A percentile compares a stretch with the other conserved stretches of the same genome.
phyloP scores from a whole-genome alignment of 805 yeast genomes.

The Saccharomycopsis selenospora region DNA sequence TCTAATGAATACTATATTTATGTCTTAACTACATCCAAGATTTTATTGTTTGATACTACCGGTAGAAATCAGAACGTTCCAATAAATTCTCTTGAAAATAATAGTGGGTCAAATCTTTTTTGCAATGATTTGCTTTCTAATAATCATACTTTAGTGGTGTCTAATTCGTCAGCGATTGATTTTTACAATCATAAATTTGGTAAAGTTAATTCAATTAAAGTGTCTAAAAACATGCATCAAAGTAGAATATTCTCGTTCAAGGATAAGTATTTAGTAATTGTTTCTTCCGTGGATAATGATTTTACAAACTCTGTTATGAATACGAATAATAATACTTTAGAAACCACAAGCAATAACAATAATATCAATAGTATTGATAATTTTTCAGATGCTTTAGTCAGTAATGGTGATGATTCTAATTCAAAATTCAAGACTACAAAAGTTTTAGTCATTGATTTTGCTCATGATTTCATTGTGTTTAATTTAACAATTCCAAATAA shows the following conservation, averaged over 20 bases:
- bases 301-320: constrained; percentile 10
- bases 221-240: constrained; percentile 18
- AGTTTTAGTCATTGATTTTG: constrained; percentile 54
- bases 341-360: background rate
- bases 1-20: constrained; percentile 36
- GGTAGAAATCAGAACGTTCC: constrained; percentile 73
- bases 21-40: constrained; percentile 67
- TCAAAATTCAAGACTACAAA: constrained; percentile 15
- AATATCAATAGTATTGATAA: background rate
- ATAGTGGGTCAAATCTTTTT: constrained; percentile 42
- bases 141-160: constrained; percentile 14
- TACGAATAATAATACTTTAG: background rate
- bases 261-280: constrained; percentile 44
- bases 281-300: constrained; percentile 39
- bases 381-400: background rate
- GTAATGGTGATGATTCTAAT: constrained; percentile 19
- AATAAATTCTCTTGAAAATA: constrained; percentile 37
- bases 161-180: constrained; percentile 16
- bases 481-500: constrained; percentile 61
- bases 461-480: constrained; percentile 63
- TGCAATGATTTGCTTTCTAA: constrained; percentile 35
- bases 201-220: constrained; percentile 15
- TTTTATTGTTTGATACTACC: constrained; percentile 64
- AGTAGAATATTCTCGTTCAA: constrained; percentile 12
- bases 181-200: constrained; percentile 20